Base-by-base conservation (phyloP, 2,329 filamentous ascomycete species). In the Ceratocystis huliohia region DNA sequence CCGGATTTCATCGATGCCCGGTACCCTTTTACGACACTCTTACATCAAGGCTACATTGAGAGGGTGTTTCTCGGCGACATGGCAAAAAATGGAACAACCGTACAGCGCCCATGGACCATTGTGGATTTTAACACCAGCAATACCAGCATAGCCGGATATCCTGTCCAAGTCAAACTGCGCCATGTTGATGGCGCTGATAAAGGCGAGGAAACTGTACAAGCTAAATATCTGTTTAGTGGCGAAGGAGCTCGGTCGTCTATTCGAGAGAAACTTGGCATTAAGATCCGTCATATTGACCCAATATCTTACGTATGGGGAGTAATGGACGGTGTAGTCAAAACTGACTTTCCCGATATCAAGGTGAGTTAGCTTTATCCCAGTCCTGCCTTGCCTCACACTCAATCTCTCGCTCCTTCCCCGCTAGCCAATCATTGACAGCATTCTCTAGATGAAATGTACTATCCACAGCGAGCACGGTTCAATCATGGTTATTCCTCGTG, bases 1-100 rank as follows among this genome's bases (percentile, higher is more conserved):
- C 92, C 92, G 0, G 85, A 84, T 70, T 96, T 96, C 75, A 87
- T 89, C 67, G 85, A 88, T 65, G 85, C 86, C 15, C 80, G 87
- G 63, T 89, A 87, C 70, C 85, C 85, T 3, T 88, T 88, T 71
- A 88, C 86, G 63, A 85, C 87, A 0, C 81, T 88, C 1, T 75
- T 90, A 13, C 87, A 90, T 71, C 87, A 90, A 73, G 88, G 87
- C 5, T 75, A 83, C 69, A 89, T 89, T 67, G 87, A 90, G 75
- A 80, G 84, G 15, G 84, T 88, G 50, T 85, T 90, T 69, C 85
- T 89, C 68, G 77, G 78, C 10, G 86, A 90, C 72, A 75, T 90
- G 6, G 77, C 81, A 66, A 83, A 84, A 73, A 84, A 87, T 69
- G 82, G 81, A 7, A 80, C 83, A 22, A 73, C 78, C 1, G 76